Base-by-base conservation (phyloP, 352 stramenopile species). In the Thraustochytrium sp. region DNA sequence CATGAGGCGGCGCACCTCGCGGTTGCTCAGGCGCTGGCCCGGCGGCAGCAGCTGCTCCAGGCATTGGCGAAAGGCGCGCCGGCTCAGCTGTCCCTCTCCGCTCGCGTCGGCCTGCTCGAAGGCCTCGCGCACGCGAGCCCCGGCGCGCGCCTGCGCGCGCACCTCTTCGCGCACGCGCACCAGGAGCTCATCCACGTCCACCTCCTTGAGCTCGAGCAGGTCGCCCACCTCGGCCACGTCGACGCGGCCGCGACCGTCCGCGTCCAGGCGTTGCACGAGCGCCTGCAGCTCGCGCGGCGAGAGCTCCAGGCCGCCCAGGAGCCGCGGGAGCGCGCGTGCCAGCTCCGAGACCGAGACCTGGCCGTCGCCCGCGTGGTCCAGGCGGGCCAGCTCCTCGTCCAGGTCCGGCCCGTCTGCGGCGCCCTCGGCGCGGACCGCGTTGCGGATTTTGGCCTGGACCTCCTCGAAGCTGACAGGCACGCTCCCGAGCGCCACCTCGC, bases 31-130 rank as follows among this genome's bases (percentile, higher is more conserved):
- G 21, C 40, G 48, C 4, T 23, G 46, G 4, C 53, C 68, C 8
- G 48, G 34, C 11, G 68, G 53, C 37, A 80, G 51, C 26, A 80
- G 31, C 34, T 80, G 68, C 9, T 80, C 68, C 51, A 80, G 31
- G 51, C 68, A 75, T 31, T 80, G 76, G 26, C 68, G 68, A 31
- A 80, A 80, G 18, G 76, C 68, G 37, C 68, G 48, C 16, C 68
- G 48, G 36, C 31, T 55, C 29, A 80, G n/a, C 51, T 80, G 31
- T 3, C 68, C 68, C 21, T 80, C 68, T 8, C 68, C 68, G n/a
- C 63, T 42, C 2, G n/a, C 48, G 34, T 80, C 68, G 18, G 37
- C 37, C 42, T 63, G 68, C 23, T 23, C 31, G 38, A 80, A 80
- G 29, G 1, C n/a, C 4, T 80, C 68, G 13, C 16, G 26, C 29